Evolutionary conservation across 164 flowering plant species (phyloP), one percentile per base, ranked within the genome.

Genomic region (Santalum album): DNA sequence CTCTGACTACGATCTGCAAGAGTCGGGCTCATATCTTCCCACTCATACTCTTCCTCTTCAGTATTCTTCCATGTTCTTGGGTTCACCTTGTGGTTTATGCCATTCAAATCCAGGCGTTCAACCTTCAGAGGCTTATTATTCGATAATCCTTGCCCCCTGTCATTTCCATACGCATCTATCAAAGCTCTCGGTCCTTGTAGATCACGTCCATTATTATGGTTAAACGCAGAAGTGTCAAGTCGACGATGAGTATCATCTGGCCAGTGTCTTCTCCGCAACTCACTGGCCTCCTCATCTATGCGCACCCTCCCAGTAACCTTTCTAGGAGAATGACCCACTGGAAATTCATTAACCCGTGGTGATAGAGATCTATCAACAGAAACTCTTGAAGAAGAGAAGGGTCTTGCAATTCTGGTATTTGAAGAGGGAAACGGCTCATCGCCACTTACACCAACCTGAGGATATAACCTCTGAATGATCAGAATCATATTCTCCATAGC

Each of bases 21-120:
- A 38, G 94, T 80, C 49, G 96, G 94, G 67, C 82, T 80, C 96
- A 87, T 85, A 67, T 82, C 96, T 69, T 94, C 90, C 99, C 97
- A 94, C 48, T 82, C 80, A 73, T 81, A 94, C 66, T 94, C 99
- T 56, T 84, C 96, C 76, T 90, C 99, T 72, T 94, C 99, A 59
- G 84, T 76, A 60, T 76, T 82, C 74, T 87, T 86, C 99, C 99
- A 94, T 27, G 76, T 61, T 58, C 49, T 73, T 25, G 66, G 22
- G 43, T 63, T 54, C 45, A 58, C 43, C 56, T 64, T 78, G 53
- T 54, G 67, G 23, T 50, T 66, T 17, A 68, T 24, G 44, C 69
- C 76, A 68, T 77, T 75, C 16, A 70, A 54, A 49, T 58, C 73
- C 26, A 65, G 62, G 22, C 39, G 66, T 38, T 67, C 78, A 66